Evolutionary conservation across 179 eudicot genomes (phyloP).

Genomic region (Carnegiea gigantea): DNA sequence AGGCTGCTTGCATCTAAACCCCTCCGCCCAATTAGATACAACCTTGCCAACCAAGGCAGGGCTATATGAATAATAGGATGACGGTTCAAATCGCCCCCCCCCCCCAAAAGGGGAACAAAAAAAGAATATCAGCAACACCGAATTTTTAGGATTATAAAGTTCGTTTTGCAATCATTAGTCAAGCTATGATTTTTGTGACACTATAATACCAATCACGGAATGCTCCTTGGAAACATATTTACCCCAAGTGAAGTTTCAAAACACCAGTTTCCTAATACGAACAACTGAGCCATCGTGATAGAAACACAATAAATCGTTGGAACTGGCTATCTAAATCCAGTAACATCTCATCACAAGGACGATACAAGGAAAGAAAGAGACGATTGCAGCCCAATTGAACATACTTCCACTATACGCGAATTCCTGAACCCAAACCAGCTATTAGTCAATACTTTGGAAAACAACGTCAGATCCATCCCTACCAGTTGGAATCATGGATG

Average conservation of each 20-base stretch:
- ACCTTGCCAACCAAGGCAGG: neutral
- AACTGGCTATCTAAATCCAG: neutral
- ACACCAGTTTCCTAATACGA: neutral
- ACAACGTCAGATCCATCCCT: too few relatives aligned
- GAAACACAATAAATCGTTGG: neutral
- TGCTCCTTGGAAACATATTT: too few relatives aligned
- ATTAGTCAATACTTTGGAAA: too few relatives aligned
- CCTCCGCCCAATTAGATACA: neutral
- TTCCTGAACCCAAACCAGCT: too few relatives aligned
- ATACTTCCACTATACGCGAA: neutral
- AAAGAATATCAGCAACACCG: neutral
- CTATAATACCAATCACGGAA: neutral
- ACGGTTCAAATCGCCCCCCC: too few relatives aligned
- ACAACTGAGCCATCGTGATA: neutral
- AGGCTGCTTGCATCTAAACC: neutral
- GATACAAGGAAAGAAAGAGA: neutral
- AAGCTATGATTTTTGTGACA: too few relatives aligned
- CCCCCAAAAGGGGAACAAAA: too few relatives aligned
- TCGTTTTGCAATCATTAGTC: neutral
- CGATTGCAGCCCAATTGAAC: neutral
- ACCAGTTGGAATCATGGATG: too few relatives aligned
- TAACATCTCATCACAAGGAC: neutral
- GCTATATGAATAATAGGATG: too few relatives aligned
- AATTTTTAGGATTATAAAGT: neutral
- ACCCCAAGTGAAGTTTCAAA: neutral